Evolutionary conservation across 2,329 filamentous ascomycete genomes (phyloP).

Genomic region (Rhynchosporium graminicola): DNA sequence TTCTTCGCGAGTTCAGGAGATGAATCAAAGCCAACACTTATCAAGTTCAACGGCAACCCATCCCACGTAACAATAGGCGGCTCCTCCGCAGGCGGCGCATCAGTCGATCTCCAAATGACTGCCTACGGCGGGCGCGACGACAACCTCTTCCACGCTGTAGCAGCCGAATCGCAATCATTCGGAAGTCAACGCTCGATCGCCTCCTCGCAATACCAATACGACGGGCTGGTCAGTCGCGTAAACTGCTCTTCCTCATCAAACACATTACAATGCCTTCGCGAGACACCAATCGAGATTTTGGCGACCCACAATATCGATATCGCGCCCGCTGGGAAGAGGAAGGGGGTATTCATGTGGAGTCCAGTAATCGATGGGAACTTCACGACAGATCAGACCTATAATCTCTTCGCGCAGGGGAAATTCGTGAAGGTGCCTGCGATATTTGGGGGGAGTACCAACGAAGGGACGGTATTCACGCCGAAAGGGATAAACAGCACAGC

Average conservation of each 20-base stretch:
- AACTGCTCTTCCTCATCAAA: conserved; percentile 44
- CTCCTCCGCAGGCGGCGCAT: conserved; percentile 66
- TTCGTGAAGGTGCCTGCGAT: conserved; percentile 57
- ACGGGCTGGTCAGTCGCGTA: conserved; percentile 48
- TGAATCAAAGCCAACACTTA: too few species aligned
- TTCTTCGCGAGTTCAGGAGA: background rate
- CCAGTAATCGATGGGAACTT: conserved; percentile 52
- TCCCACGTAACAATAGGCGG: conserved; percentile 68
- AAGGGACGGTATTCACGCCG: conserved; percentile 64
- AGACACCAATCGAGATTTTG: conserved; percentile 45
- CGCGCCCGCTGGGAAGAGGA: conserved; percentile 39
- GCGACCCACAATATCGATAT: conserved; percentile 47
- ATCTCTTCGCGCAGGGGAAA: conserved; percentile 48
- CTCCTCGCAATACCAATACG: conserved; percentile 54
- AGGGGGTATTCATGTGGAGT: conserved; percentile 41
- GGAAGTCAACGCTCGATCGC: conserved; percentile 49
- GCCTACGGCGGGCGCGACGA: conserved; percentile 53
- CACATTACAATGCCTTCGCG: conserved; percentile 50
- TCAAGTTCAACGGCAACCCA: conserved; percentile 60
- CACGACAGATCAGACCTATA: conserved; percentile 52
- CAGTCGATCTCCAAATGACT: conserved; percentile 64
- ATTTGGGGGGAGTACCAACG: conserved; percentile 61
- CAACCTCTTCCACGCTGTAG: conserved; percentile 53
- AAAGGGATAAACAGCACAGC: conserved; percentile 47
- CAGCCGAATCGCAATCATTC: conserved; percentile 54